These are phyloP conservation scores for Torrubiella hemipterigena DNA, from an alignment of 2,329 filamentous ascomycete species.

Conservation along the genomic window DNA sequence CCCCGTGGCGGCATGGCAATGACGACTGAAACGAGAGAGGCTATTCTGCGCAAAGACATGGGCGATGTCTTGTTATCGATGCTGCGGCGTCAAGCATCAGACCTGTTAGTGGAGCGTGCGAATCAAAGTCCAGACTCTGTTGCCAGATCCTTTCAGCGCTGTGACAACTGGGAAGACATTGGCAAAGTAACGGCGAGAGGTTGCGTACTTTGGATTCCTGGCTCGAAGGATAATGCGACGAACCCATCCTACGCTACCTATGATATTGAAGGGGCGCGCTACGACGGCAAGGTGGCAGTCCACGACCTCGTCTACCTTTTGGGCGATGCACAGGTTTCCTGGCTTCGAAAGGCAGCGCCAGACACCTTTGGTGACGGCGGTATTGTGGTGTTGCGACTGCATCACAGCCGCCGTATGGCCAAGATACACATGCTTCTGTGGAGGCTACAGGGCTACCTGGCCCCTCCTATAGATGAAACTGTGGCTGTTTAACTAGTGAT, in stretches of 20 bases:
- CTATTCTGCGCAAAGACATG: conserved; percentile 44
- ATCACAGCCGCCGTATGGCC: conserved; percentile 25
- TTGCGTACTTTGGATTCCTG: conserved; percentile 31
- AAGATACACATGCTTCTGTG: conserved; percentile 39
- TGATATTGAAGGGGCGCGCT: conserved; percentile 21
- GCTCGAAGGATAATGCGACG: conserved; percentile 8
- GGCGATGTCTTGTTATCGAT: conserved; percentile 35
- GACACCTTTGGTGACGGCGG: conserved; percentile 21
- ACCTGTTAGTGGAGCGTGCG: conserved; percentile 30
- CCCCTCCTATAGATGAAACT: conserved; percentile 5
- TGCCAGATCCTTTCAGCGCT: conserved; percentile 27
- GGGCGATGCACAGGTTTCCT: conserved; percentile 29
- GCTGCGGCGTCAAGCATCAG: conserved; percentile 33
- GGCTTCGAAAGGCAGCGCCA: conserved; percentile 23
- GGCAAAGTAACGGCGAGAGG: conserved; percentile 26
- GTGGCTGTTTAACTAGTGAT: too few relatives aligned
- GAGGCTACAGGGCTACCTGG: conserved; percentile 45
- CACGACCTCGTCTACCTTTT: conserved; percentile 41
- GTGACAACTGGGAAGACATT: conserved; percentile 31
- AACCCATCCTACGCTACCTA: conserved; percentile 31
- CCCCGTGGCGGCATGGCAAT: conserved; percentile 2
- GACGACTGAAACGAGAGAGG: conserved; percentile 10
- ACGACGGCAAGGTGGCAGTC: conserved; percentile 30
- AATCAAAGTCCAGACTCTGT: conserved; percentile 9
- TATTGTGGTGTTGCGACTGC: conserved; percentile 28